Base-by-base conservation (phyloP, 768 basidiomycete species). In the Piloderma croceum region DNA sequence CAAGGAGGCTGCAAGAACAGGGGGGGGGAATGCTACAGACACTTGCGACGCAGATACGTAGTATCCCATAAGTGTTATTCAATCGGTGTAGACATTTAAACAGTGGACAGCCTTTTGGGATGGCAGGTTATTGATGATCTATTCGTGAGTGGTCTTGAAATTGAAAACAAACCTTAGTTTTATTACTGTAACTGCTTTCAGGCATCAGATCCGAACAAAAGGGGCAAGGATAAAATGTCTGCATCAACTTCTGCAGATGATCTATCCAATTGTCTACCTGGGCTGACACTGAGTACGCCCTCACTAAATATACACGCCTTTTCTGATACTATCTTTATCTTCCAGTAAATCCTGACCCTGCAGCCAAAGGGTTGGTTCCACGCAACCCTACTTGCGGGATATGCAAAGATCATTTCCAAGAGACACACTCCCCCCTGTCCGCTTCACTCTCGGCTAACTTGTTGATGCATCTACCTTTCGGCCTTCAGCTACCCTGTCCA, bases 331-430 rank as follows among this genome's bases (percentile, higher is more conserved):
- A n/a, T 10, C 23, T 46, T 42, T 36, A 44, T 44, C 31, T 31
- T 23, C 6, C 29, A 32, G 13, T 9, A 11, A 31, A 39, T 17
- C 35, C 21, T 37, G 29, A 17, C 13, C 13, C 23, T 15, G 45
- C 38, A 41, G 44, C 32, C 37, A 49, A 50, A 34, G 34, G 43
- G 20, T n/a, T n/a, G n/a, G n/a, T n/a, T n/a, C n/a, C n/a, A 29
- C 35, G 34, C 4, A 60, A 60, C 36, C 50, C 57, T 2, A 56
- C 31, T 1, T 68, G 66, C 37, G 64, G 62, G 3, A 68, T 68
- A 34, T 68, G 67, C 49, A 53, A 64, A 44, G 67, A 69, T 34
- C 46, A 60, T 1, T 67, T 66, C 43, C 58, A 61, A 29, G 42
- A 42, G 7, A 63, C 65, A 0, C 44, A 62, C 44, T 61, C 62